phyloP scores from a whole-genome alignment of 2,329 filamentous ascomycete genomes.

The Neopestalotiopsis sp. region DNA sequence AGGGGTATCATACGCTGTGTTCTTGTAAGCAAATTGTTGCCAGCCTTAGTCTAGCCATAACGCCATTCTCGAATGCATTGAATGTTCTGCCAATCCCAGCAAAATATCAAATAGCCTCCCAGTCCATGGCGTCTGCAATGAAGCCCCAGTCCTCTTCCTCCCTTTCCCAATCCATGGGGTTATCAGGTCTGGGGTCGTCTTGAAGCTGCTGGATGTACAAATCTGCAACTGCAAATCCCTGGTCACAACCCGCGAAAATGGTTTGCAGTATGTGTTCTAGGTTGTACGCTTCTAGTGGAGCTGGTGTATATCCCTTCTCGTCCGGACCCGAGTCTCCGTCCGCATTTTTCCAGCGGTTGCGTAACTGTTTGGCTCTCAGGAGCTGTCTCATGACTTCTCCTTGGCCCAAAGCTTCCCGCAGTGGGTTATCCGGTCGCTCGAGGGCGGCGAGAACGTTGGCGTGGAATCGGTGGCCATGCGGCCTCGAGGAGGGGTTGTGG shows the following conservation, averaged over 20 bases:
- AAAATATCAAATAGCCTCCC: conserved; percentile 47
- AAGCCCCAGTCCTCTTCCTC: conserved; percentile 58
- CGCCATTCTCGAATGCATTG: not conserved
- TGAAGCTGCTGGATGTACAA: conserved; percentile 42
- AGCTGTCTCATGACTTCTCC: conserved; percentile 64
- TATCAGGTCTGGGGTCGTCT: conserved; percentile 20
- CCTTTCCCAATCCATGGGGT: conserved; percentile 28
- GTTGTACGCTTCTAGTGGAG: conserved; percentile 64
- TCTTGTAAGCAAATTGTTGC: not conserved
- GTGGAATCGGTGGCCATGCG: conserved; percentile 62
- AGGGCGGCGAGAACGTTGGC: conserved; percentile 71
- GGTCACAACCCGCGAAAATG: conserved; percentile 65
- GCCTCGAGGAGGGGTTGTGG: conserved; percentile 20
- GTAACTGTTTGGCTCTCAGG: conserved; percentile 69
- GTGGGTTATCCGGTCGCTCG: conserved; percentile 60
- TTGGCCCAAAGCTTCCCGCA: conserved; percentile 60
- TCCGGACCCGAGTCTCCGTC: conserved; percentile 43
- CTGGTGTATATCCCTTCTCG: conserved; percentile 24
- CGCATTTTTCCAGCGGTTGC: conserved; percentile 76
- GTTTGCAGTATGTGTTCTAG: conserved; percentile 63
- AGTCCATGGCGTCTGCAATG: conserved; percentile 66
- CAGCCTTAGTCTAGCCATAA: not conserved
- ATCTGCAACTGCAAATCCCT: conserved; percentile 59
- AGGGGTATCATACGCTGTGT: conserved; percentile 14
- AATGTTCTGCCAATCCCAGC: not conserved